Conservation (phyloP, 768 basidiomycete species). For the Suillus sp. region DNA sequence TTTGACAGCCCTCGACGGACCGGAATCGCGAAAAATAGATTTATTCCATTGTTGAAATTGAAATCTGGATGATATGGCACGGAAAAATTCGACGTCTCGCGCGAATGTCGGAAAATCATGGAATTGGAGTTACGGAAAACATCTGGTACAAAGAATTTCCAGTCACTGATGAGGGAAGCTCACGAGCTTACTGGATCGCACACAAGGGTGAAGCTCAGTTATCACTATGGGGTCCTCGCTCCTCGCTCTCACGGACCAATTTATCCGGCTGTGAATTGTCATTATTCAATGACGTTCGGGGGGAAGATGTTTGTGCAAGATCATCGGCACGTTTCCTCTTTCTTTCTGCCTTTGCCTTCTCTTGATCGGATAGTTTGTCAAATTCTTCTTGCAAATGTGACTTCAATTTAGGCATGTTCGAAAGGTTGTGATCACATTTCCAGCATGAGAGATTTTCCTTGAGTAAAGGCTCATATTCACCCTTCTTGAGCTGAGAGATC, state of each 20-base stretch:
- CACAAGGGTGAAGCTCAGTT: background rate
- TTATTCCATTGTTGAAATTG: background rate
- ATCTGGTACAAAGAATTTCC: background rate
- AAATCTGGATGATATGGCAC: background rate
- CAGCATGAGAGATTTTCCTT: slow-evolving; percentile 72
- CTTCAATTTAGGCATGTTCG: slow-evolving; percentile 77
- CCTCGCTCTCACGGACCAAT: background rate
- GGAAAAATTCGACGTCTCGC: background rate
- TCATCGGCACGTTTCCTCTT: slow-evolving; percentile 42
- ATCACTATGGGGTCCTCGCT: background rate
- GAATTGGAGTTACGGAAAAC: background rate
- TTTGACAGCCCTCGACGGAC: background rate
- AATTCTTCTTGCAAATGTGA: slow-evolving; percentile 76
- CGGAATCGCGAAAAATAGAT: background rate
- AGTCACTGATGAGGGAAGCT: background rate
- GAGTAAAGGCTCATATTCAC: slow-evolving; percentile 63
- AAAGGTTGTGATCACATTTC: slow-evolving; percentile 60
- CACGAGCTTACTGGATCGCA: background rate
- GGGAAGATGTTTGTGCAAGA: background rate
- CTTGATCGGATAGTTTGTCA: slow-evolving; percentile 47
- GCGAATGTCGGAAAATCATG: background rate
- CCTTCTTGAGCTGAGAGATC: slow-evolving; percentile 55
- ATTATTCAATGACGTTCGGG: background rate
- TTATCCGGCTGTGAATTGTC: background rate
- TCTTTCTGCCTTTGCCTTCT: slow-evolving; percentile 42